A percentile compares a stretch with the other conserved stretches of the same genome.
These are phyloP conservation scores for Cytauxzoon felis DNA, from an alignment of 169 alveolate species.

Conservation along the genomic window DNA sequence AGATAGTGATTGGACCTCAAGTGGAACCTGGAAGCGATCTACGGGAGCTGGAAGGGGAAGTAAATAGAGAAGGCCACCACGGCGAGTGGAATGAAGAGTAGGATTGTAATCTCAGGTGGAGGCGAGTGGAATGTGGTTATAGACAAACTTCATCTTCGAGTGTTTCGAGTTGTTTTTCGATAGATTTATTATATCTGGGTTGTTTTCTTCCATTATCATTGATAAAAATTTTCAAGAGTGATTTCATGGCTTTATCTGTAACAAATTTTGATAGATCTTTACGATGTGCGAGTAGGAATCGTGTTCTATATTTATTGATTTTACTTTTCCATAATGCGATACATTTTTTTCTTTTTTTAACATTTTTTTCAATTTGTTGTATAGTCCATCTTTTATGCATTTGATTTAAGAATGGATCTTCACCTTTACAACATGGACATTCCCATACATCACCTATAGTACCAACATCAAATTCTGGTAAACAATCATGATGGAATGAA, in stretches of 20 bases:
- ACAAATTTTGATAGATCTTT: slow-evolving; percentile 79
- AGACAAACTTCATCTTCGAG: slow-evolving; percentile 3
- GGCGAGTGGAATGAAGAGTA: no score
- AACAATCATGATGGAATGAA: slow-evolving; percentile 84
- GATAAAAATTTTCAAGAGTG: slow-evolving; percentile 65
- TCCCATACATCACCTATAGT: slow-evolving; percentile 85
- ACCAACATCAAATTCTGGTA: slow-evolving; percentile 80
- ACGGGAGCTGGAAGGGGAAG: no score
- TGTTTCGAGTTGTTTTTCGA: neutral
- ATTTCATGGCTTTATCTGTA: slow-evolving; percentile 69
- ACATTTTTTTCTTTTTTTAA: slow-evolving; percentile 77
- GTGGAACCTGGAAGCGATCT: no score
- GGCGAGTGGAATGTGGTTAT: no score
- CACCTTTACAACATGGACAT: slow-evolving; percentile 87
- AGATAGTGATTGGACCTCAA: no score
- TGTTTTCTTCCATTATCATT: slow-evolving; percentile 36
- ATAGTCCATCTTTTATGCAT: slow-evolving; percentile 85
- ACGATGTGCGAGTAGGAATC: slow-evolving; percentile 78
- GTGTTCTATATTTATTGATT: slow-evolving; percentile 73
- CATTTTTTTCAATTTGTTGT: slow-evolving; percentile 74
- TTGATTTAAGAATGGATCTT: slow-evolving; percentile 84
- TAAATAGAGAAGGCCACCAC: no score
- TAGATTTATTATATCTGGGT: neutral
- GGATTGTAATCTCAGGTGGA: no score
- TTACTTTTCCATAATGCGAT: slow-evolving; percentile 71